phyloP scores from a whole-genome alignment of 2,329 filamentous ascomycete species.

The Aspergillus sclerotialis region DNA sequence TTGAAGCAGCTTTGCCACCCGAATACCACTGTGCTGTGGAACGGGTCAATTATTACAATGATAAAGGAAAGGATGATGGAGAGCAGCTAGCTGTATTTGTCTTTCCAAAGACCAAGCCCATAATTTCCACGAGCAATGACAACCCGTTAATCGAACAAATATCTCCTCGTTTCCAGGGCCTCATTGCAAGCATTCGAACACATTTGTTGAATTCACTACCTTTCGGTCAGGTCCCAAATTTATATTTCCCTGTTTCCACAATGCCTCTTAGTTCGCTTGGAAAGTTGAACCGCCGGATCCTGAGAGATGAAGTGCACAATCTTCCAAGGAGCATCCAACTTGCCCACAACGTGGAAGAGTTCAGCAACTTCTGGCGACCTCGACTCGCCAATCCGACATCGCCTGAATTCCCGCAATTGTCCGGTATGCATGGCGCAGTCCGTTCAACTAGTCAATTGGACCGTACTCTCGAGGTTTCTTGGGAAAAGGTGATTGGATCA shows the following conservation, averaged over 20 bases:
- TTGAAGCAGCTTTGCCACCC: slow-evolving; percentile 7
- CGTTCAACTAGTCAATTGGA: slow-evolving; percentile 5
- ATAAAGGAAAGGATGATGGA: no score
- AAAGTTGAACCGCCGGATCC: slow-evolving; percentile 23
- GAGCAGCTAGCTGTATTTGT: slow-evolving; percentile 16
- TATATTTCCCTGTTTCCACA: slow-evolving; percentile 24
- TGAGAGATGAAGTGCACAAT: slow-evolving; percentile 8
- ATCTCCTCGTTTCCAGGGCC: slow-evolving; percentile 9
- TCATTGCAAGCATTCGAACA: slow-evolving; percentile 10
- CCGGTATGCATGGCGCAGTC: slow-evolving; percentile 6
- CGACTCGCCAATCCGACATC: slow-evolving; percentile 8
- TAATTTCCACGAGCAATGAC: no score
- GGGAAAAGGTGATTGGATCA: slow-evolving; percentile 9
- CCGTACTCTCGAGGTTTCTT: slow-evolving; percentile 3
- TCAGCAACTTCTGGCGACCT: slow-evolving; percentile 14
- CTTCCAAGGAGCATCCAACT: slow-evolving; percentile 8
- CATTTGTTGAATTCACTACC: slow-evolving; percentile 20
- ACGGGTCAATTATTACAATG: slow-evolving; percentile 4
- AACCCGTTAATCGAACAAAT: slow-evolving; percentile 7
- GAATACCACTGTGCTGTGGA: slow-evolving; percentile 16
- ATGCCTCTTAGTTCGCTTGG: slow-evolving; percentile 26
- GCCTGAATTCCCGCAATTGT: slow-evolving; percentile 6
- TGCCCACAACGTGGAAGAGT: slow-evolving; percentile 14
- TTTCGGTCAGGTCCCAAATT: slow-evolving; percentile 26
- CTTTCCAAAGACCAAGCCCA: no score